Evolutionary conservation across 1,284 basidiomycete species (phyloP), one percentile per base, ranked within the genome.

Genomic region (Moesziomyces aphidis): DNA sequence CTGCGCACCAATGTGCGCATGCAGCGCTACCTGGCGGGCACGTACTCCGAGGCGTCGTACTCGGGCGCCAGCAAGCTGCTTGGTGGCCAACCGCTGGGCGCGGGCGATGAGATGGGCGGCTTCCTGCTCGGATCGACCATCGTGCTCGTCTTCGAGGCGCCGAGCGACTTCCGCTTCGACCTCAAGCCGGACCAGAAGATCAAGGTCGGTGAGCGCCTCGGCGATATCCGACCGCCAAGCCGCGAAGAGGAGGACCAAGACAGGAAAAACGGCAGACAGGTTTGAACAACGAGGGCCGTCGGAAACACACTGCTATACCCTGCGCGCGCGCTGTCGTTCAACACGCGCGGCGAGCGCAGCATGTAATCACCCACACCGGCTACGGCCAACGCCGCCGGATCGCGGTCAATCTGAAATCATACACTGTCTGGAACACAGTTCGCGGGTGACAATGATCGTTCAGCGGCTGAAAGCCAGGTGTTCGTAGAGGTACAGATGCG

Each of bases 101-200:
- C 91, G 3, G 95, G 93, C 1, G 93, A 97, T 83, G 95, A 99
- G 87, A 95, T 98, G 93, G 96, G 96, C 51, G 95, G 95, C 0
- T 99, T 99, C 87, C 91, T 91, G 80, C 88, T 99, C 2, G 97
- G 96, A 1, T 94, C 92, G 84, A 99, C 96, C 4, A 92, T 99
- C 79, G 96, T 99, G 22, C 88, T 99, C 49, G 93, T 99, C 2
- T 97, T 98, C 81, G 97, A 99, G 86, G 96, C 95, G 0, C 95
- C 97, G 0, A 87, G 88, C 65, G 87, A 90, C 45, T 98, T 95
- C 84, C 88, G 90, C 82, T 98, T 97, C 81, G 85, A 87, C 2
- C 88, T 96, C n/a, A 87, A 91, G 76, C 88, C 91, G 0, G 94
- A 94, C 3, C 89, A 96, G 84, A 93, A 92, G 85, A 90, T 98